These are phyloP conservation scores for Pyrenophora seminiperda DNA, from an alignment of 2,329 filamentous ascomycete genomes.

Conservation along the genomic window DNA sequence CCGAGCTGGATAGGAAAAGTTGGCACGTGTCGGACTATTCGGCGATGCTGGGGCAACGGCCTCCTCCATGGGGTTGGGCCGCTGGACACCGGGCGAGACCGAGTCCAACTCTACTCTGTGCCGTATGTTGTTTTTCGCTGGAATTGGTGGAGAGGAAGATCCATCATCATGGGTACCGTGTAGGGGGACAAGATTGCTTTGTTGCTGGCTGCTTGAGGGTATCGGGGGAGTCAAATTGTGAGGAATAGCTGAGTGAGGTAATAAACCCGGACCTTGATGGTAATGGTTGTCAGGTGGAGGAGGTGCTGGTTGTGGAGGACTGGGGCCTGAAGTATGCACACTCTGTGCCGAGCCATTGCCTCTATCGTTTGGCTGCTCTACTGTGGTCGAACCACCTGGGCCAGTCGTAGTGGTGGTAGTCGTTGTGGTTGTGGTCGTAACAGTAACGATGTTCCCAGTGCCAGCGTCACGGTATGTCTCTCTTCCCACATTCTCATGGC, in stretches of 20 bases:
- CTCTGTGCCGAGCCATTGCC: constrained; percentile 27
- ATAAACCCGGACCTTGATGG: constrained; percentile 19
- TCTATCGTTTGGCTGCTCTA: constrained; percentile 34
- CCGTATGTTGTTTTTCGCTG: constrained; percentile 44
- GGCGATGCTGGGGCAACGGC: constrained; percentile 34
- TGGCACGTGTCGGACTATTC: constrained; percentile 35
- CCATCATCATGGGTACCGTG: constrained; percentile 16
- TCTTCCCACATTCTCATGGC: constrained; percentile 33
- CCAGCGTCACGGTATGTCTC: constrained; percentile 41
- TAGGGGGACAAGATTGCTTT: constrained; percentile 7
- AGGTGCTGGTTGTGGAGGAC: constrained; percentile 39
- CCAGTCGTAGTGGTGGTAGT: constrained; percentile 46
- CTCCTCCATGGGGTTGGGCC: constrained; percentile 39
- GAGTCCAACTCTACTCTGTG: constrained; percentile 44
- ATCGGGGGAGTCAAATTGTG: constrained; percentile 12
- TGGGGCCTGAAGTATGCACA: constrained; percentile 41
- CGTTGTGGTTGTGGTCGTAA: constrained; percentile 45
- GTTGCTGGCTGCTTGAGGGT: constrained; percentile 6
- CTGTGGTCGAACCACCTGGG: constrained; percentile 42
- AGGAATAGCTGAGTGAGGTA: constrained; percentile 20
- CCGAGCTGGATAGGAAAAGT: constrained; percentile 46
- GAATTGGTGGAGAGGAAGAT: constrained; percentile 39
- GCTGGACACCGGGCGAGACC: constrained; percentile 40
- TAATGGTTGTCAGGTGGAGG: constrained; percentile 21
- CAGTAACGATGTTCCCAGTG: constrained; percentile 44